Base-by-base conservation (phyloP, 73 alveolate genomes). In the Stentor coeruleus region DNA sequence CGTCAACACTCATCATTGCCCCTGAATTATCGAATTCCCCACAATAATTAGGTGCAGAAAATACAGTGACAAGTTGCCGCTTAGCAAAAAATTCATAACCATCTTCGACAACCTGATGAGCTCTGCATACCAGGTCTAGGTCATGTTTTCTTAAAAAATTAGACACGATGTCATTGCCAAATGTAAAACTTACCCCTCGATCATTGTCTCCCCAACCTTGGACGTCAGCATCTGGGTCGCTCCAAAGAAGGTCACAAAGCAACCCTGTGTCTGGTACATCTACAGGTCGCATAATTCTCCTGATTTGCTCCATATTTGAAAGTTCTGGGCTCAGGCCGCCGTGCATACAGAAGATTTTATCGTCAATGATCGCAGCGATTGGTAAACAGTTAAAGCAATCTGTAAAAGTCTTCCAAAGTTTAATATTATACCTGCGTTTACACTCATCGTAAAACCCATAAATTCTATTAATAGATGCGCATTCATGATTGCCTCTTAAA, bases 381-480 rank as follows among this genome's bases (percentile, higher is more conserved):
- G 99, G 99, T 28, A 96, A 85, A 87, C 99, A 96, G 91, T 96
- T 96, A 86, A 96, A 95, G 81, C 98, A 91, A 79, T 96, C 98
- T 0, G 98, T 94, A 87, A 94, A 94, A 59, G 96, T 92, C 85
- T 94, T 94, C 99, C 98, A 94, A 73, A 96, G 87, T 91, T 96
- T 96, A 59, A 96, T 95, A 38, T 94, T 93, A 84, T 95, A 95
- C 41, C 99, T 82, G 74, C 98, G 87, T 38, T 91, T 96, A 90
- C 99, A 96, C 85, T 96, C 99, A 89, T 96, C 99, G 88, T 96
- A 96, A 90, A 96, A 96, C 30, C 99, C 99, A 84, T 96, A 96
- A 57, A 93, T 95, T 60, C 98, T 91, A 86, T 95, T 96, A 81
- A 96, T 96, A 30, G 99, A 95, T 39, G 99, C 97, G 82, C 99